A percentile compares a stretch with the other conserved stretches of the same genome.
These are phyloP conservation scores for Irpex lacteus DNA, from an alignment of 1,284 basidiomycete species.

Conservation along the genomic window DNA sequence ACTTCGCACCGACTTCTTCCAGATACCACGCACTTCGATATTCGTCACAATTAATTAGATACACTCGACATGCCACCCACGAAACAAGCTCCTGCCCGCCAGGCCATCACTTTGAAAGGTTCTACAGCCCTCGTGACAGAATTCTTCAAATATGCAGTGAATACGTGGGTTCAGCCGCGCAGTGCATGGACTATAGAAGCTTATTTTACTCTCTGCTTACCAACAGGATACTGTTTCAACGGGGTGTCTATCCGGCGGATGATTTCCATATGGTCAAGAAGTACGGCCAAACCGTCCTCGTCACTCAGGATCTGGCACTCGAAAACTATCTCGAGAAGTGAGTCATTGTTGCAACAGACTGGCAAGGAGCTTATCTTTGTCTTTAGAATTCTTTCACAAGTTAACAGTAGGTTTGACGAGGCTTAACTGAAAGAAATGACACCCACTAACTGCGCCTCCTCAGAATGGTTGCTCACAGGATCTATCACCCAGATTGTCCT, in stretches of 20 bases:
- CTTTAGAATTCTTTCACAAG: constrained; percentile 82
- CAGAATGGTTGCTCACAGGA: constrained; percentile 91
- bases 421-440: background rate
- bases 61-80: constrained; percentile 37
- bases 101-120: constrained; percentile 92
- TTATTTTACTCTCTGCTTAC: constrained; percentile 5
- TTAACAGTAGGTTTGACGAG: constrained; percentile 58
- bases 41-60: background rate
- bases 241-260: constrained; percentile 95
- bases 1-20: background rate
- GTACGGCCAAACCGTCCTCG: constrained; percentile 94
- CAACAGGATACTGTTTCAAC: constrained; percentile 89
- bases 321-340: constrained; percentile 89
- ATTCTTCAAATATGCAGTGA: constrained; percentile 98
- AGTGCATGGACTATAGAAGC: constrained; percentile 2
- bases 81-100: constrained; percentile 65
- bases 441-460: background rate
- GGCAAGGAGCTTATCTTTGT: constrained; percentile 2
- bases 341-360: constrained; percentile 17
- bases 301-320: constrained; percentile 90
- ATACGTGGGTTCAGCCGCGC: constrained; percentile 62
- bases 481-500: constrained; percentile 91
- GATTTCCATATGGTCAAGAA: constrained; percentile 99
- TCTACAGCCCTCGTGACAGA: constrained; percentile 96
- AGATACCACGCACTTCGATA: background rate